Evolutionary conservation across 2,329 filamentous ascomycete genomes (phyloP), one percentile per base, ranked within the genome.

Genomic region (Penicillium sp.): DNA sequence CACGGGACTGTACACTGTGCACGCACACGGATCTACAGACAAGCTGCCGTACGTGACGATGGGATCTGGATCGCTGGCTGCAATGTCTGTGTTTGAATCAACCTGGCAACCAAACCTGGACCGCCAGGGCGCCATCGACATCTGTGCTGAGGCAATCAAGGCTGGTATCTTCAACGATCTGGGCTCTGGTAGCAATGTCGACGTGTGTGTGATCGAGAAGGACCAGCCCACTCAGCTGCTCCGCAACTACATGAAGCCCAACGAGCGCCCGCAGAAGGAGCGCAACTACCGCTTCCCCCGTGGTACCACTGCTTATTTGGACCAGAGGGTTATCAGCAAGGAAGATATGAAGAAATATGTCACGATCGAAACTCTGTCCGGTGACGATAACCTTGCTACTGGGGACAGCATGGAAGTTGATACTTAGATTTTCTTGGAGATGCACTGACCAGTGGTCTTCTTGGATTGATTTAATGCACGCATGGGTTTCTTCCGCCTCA

Each of bases 31-130:
- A 65, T 94, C 89, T 70, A 99, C 94, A 60, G 94, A 99, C 81
- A 99, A 97, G 82, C 87, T 99, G 48, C 94, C 94, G 50, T 99
- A 99, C 76, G 95, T 99, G 66, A 99, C 95, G 64, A 99, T 99
- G 94, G 94, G 94, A 53, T 96, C 90, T 25, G 94, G 94, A 63
- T 96, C 91, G 47, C 82, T 99, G 65, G 94, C 94, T 29, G 94
- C 94, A 73, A 99, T 99, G 94, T 91, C 90, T 33, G 90, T 99
- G 50, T 99, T 99, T 72, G 94, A 99, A 82, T 95, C 92, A 49
- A 87, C 88, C 78, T 99, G 95, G 95, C 91, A 92, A 83, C 80
- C 86, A 8, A 79, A 86, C 60, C 76, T 97, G 73, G 88, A 84
- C 62, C 82, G 85, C 67, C 89, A 95, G 38, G 90, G 90, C 49